Evolutionary conservation across 2,329 filamentous ascomycete species (phyloP), one percentile per base, ranked within the genome.

Genomic region (Ophiostoma fasciatum): DNA sequence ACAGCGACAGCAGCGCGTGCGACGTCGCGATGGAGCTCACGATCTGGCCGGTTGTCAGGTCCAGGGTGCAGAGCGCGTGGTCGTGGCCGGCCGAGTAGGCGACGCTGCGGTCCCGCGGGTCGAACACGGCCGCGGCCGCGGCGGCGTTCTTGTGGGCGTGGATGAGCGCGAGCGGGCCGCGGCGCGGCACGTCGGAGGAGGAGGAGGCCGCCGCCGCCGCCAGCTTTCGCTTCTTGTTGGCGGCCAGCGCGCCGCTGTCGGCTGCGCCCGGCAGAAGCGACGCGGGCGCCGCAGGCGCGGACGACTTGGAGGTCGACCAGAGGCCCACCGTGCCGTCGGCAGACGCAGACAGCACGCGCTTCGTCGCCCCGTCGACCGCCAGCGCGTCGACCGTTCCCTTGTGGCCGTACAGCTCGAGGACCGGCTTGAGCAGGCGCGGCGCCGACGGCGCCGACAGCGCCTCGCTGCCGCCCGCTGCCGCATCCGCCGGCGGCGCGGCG

Each of bases 71-170:
- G 47, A 96, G 64, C 1, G 82, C 82, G 64, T 94, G 87, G 61
- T 98, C 92, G 61, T 82, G 81, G 14, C 85, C 93, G 17, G 78
- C 75, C 1, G 84, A 88, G 64, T 98, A 96, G 31, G 82, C 88
- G 28, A 94, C 83, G 12, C 83, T 94, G 10, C 76, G 60, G 58
- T 96, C 88, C 36, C 74, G 68, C 5, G 78, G 78, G 57, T 93
- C 83, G 63, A 98, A 96, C 32, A 84, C 68, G 26, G 79, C 81
- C 36, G 78, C 80, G 1, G 82, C 82, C 30, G 87, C 83, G 30
- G 80, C 70, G 10, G 75, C 69, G 15, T 17, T 18, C 38, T 72
- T 71, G 66, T 94, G 79, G 36, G 74, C 71, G 13, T 70, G 61
- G 40, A 94, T 68, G 36, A 92, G 64, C 28, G 76, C 66, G 7